phyloP scores from a whole-genome alignment of 345 rosid species.

The Schrenkiella parvula region DNA sequence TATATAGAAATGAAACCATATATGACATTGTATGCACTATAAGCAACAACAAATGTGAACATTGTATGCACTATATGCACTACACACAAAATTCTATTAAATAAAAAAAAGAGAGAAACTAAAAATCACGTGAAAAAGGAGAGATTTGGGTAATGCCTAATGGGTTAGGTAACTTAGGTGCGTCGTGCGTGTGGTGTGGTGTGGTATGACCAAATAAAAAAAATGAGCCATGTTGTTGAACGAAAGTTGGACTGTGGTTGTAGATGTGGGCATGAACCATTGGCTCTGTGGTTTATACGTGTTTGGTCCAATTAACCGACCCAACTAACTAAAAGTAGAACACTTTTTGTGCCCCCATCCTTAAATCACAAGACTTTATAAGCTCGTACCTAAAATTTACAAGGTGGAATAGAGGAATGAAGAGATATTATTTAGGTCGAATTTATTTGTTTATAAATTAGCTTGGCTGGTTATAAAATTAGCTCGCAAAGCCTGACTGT shows the following conservation, averaged over 20 bases:
- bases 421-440: not conserved
- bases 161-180: constrained; percentile 25
- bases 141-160: not conserved
- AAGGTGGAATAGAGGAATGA: not conserved
- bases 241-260: constrained; percentile 15
- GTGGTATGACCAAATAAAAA: not conserved
- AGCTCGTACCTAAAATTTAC: not conserved
- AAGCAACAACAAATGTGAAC: not conserved
- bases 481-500: not conserved
- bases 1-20: not conserved
- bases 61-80: no score
- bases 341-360: not conserved
- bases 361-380: not conserved
- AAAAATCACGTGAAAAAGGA: not conserved
- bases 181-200: not conserved
- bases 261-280: constrained; percentile 17
- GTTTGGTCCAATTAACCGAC: not conserved
- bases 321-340: constrained; percentile 16
- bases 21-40: not conserved
- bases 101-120: not conserved
- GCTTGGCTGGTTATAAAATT: not conserved
- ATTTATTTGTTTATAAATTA: not conserved
- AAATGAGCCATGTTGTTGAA: constrained; percentile 1
- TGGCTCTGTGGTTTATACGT: constrained; percentile 7
- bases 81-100: not conserved